Evolutionary conservation across 257 asterid species (phyloP), one percentile per base, ranked within the genome.

Genomic region (Parsonsia alboflavescens): DNA sequence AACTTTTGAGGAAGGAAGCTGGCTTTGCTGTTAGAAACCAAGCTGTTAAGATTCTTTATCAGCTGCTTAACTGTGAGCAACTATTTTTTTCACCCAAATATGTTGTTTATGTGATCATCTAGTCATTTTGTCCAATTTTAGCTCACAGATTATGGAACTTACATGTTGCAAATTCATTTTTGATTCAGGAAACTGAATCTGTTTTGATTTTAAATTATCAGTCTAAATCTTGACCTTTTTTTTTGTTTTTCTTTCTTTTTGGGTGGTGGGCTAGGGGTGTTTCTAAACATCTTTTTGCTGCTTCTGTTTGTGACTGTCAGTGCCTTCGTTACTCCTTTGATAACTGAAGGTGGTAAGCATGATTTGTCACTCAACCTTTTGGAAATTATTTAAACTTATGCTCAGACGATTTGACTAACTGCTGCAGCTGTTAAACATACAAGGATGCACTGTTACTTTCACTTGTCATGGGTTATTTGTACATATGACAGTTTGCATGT

Each of bases 31-130:
- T 90, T 84, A 91, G 86, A 81, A 87, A 82, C 78, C 90, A 83
- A 84, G 95, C 96, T 77, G 84, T 94, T 74, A 91, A 84, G 83
- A 80, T 88, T 53, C 96, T 92, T 75, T 83, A 89, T 86, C 88
- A 85, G 86, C 88, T 94, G 67, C 92, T 89, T 53, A 94, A 88
- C 77, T 88, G 99, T 94, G 82, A 86, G 98, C 81, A 75, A 76
- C 77, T 80, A 49, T 71, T 22, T 30, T 73, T 42, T 68, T 46
- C 26, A 73, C 10, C 41, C 17, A 9, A 41, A 56, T 33, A 52
- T 50, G 50, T 73, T 3, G 30, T 39, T 17, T 22, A 26, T 50
- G 70, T 75, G 58, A 56, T 10, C 22, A 44, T 42, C 67, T 78
- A 28, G 54, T 52, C 39, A 19, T 54, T 10, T 59, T 58, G 65